Base-by-base conservation (phyloP, 805 yeast species). In the Ogataea degrootiae region DNA sequence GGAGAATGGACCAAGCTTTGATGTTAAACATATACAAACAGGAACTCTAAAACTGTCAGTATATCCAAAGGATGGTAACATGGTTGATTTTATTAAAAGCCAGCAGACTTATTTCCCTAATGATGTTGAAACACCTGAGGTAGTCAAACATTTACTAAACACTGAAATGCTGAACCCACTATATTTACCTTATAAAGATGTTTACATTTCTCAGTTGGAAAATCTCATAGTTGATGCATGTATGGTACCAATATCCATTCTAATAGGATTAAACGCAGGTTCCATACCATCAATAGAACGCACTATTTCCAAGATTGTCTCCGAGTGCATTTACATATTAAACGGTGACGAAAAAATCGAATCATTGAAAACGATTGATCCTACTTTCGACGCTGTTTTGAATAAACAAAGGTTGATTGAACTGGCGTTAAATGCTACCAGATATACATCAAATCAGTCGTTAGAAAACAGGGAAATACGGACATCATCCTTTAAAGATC, bases 41-140 rank as follows among this genome's bases (percentile, higher is more conserved):
- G 68, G 67, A 5, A 49, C 54, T n/a, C n/a, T 62, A 6, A 49
- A 47, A 21, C 43, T 63, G 2, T 51, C 58, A 12, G 48, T 50
- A 7, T 45, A 51, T 39, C 62, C 63, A 9, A 41, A 41, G 21
- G 17, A 23, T 17, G 43, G 39, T n/a, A 16, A 37, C 11, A 14
- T 39, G 11, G 33, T 45, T 15, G 43, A 36, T 34, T 39, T 45
- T 26, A 23, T 39, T 6, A 34, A 43, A n/a, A 19, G 26, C 12
- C 54, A 55, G 41, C 46, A 46, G 15, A 9, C 26, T 11, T 44
- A 37, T 23, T 48, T 54, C 42, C 52, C 54, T 6, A 43, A 51
- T 14, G 54, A 57, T 42, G 36, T 26, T 34, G 44, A 51, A 17
- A 34, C 50, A 6, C 61, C 61, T 8, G 31, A 39, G 8, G 29